These are phyloP conservation scores for Zasmidium angulare DNA, from an alignment of 2,329 filamentous ascomycete genomes.

Conservation along the genomic window DNA sequence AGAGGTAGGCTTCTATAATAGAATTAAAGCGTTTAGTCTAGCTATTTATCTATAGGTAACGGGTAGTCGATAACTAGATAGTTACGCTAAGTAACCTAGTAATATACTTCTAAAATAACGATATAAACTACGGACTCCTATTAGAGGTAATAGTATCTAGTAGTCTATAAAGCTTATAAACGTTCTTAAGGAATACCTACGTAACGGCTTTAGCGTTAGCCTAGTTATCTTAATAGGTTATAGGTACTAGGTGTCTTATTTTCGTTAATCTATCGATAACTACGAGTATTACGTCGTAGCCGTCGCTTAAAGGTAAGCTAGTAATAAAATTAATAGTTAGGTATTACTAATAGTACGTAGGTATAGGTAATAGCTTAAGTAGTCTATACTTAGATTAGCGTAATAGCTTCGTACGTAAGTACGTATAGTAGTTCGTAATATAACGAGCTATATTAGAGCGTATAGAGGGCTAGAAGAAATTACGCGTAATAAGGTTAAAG, in stretches of 20 bases:
- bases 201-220: background rate
- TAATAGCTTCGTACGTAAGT: background rate
- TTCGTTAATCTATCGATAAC: background rate
- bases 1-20: background rate
- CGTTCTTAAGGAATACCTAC: background rate
- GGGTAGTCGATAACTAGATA: background rate
- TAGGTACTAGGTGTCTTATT: background rate
- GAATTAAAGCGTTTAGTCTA: slow-evolving; percentile 1
- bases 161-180: slow-evolving; percentile 1
- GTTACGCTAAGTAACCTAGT: background rate
- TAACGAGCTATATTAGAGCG: background rate
- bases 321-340: background rate
- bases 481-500: background rate
- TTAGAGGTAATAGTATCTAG: background rate
- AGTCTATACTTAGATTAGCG: background rate
- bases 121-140: background rate
- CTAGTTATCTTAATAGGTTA: background rate
- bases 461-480: background rate
- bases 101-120: background rate
- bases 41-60: background rate
- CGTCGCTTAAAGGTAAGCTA: background rate
- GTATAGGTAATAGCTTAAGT: background rate
- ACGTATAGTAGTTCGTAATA: background rate
- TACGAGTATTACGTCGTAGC: background rate
- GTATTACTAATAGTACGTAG: background rate